Evolutionary conservation across 2,329 filamentous ascomycete genomes (phyloP), one percentile per base, ranked within the genome.

Genomic region (Purpureocillium lavendulum): DNA sequence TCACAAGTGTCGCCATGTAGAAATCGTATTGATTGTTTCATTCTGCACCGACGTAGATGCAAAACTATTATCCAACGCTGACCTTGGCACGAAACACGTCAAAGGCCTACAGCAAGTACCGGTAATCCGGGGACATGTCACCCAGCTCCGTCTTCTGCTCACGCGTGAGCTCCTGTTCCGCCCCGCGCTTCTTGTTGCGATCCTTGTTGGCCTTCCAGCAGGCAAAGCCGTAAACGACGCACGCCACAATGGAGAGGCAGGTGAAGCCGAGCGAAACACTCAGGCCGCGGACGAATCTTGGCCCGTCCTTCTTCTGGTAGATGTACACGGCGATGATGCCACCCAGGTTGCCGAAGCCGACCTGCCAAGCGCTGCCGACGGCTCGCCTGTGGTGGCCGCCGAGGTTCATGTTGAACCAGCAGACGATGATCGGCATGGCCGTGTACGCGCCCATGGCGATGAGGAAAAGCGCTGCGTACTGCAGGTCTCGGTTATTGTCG

Each of bases 361-460:
- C 70, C 57, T 88, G 84, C 81, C 82, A 88, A 1, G 82, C 84
- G 8, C 77, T 77, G 11, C 84, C 84, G 13, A 88, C 75, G 8
- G 79, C 71, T 33, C 84, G 71, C 3, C 83, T 73, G 41, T 80
- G 80, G 55, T 88, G 84, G 0, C 83, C 84, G 2, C 77, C 77
- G 1, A 87, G 65, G 50, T 88, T 89, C 77, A 87, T 87, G 50
- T 82, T 82, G 59, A 83, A 88, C 84, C 84, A 89, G 58, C 83
- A 88, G 7, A 88, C 75, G 33, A 88, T 77, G 24, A 95, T 80
- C 0, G 90, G 88, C 83, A 95, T 89, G n/a, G 88, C 86, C 1
- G 79, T 80, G 62, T 94, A 96, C 0, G 77, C 74, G 36, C 87
- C 87, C 65, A 80, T 80, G 2, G 85, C 82, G 36, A 94, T 77